phyloP scores from a whole-genome alignment of 208 protist genomes.

The Trypanosoma caninum region DNA sequence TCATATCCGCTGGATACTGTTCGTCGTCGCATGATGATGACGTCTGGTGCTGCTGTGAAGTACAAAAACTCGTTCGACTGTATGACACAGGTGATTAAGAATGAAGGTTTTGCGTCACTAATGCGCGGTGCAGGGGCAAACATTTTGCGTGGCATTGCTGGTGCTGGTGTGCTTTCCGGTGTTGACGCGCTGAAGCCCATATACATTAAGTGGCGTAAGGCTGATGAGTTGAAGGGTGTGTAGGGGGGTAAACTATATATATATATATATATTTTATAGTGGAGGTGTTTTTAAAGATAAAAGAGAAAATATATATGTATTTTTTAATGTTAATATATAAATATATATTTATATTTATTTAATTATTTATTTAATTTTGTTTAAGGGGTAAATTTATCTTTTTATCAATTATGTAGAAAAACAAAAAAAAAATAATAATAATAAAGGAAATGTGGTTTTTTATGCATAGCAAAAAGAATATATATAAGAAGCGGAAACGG shows the following conservation, averaged over 20 bases:
- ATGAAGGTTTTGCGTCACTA: constrained; percentile 47
- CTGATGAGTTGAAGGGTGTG: constrained; percentile 10
- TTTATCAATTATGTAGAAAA: too few relatives aligned
- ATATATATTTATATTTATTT: constrained; percentile 19
- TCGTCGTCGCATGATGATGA: constrained; percentile 96
- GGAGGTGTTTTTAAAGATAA: background rate
- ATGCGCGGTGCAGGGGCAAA: constrained; percentile 72
- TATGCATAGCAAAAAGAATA: too few relatives aligned
- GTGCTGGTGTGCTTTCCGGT: constrained; percentile 71
- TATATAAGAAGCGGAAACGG: too few relatives aligned
- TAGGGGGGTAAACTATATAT: too few relatives aligned
- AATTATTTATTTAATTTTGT: too few relatives aligned
- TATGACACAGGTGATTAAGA: constrained; percentile 54
- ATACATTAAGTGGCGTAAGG: constrained; percentile 54
- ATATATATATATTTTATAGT: background rate
- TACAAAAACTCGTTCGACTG: constrained; percentile 77
- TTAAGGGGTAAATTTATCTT: too few relatives aligned
- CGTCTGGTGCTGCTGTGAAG: constrained; percentile 58
- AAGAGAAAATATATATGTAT: background rate
- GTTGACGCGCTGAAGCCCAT: constrained; percentile 83
- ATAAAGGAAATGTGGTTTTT: too few relatives aligned
- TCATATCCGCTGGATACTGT: constrained; percentile 98
- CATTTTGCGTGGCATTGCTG: constrained; percentile 77
- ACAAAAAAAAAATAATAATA: too few relatives aligned
- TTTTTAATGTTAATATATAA: constrained; percentile 6